Percentiles rank a stretch among this genome's conserved stretches.
These are phyloP conservation scores for Brassica hybrid DNA, from an alignment of 441 rosid genomes.

Conservation along the genomic window DNA sequence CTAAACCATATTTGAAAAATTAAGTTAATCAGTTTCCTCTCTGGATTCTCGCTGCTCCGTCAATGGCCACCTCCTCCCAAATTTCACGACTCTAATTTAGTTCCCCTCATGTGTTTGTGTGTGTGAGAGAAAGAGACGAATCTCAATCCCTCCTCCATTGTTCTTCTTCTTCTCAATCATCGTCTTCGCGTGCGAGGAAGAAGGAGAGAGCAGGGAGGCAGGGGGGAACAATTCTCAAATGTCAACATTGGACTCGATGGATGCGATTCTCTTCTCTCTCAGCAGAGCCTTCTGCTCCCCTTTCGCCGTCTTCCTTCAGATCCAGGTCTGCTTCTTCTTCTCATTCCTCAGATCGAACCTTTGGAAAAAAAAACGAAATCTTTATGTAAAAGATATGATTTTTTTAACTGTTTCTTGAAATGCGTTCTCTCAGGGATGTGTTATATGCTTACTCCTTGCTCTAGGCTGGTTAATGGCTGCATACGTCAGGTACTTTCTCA, in stretches of 20 bases:
- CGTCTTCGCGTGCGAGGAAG: neutral
- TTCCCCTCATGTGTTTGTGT: neutral
- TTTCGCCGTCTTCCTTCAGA: slow-evolving; percentile 2
- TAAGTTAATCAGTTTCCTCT: neutral
- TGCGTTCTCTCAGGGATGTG: slow-evolving; percentile 66
- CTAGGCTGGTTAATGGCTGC: slow-evolving; percentile 94
- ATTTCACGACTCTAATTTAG: slow-evolving; percentile 38
- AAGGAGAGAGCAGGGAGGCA: slow-evolving; percentile 6
- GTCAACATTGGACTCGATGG: neutral
- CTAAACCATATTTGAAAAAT: neutral
- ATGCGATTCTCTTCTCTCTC: slow-evolving; percentile 2
- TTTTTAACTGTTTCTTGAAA: slow-evolving; percentile 15
- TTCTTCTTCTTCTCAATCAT: slow-evolving; percentile 13
- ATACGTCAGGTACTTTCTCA: slow-evolving; percentile 72
- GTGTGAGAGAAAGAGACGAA: neutral
- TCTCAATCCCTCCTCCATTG: neutral
- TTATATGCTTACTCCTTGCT: slow-evolving; percentile 84
- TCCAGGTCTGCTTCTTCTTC: neutral
- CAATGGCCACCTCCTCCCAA: slow-evolving; percentile 48
- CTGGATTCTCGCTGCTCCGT: slow-evolving; percentile 36
- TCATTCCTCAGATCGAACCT: neutral
- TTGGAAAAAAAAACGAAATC: neutral
- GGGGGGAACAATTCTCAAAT: neutral
- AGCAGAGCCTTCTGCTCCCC: slow-evolving; percentile 4
- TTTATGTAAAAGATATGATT: neutral